Evolutionary conservation across 2,329 filamentous ascomycete species (phyloP).

Genomic region (Pseudogymnoascus sp.): DNA sequence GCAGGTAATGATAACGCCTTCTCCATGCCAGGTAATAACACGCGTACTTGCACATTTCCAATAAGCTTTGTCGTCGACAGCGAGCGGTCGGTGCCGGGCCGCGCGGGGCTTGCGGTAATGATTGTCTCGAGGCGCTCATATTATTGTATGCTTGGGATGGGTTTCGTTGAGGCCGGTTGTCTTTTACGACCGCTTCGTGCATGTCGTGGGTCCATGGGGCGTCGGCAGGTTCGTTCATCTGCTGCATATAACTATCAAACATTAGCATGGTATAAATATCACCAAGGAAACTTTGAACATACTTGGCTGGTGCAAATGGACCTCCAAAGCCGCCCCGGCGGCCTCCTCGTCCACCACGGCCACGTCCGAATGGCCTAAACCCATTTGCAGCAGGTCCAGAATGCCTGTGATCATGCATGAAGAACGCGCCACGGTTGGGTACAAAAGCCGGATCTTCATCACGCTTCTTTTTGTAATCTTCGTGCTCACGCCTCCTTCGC

Average conservation of each 20-base stretch:
- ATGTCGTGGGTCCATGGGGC: slow-evolving; percentile 91
- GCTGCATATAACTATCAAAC: slow-evolving; percentile 37
- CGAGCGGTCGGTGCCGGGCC: slow-evolving; percentile 60
- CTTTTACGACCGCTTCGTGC: slow-evolving; percentile 63
- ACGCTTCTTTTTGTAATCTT: slow-evolving; percentile 81
- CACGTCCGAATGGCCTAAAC: slow-evolving; percentile 65
- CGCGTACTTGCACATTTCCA: slow-evolving; percentile 77
- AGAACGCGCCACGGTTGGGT: slow-evolving; percentile 89
- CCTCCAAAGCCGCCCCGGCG: slow-evolving; percentile 52
- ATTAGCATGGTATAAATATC: slow-evolving; percentile 21
- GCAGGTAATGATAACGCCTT: slow-evolving; percentile 64
- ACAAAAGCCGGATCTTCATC: slow-evolving; percentile 90
- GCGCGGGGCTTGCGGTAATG: slow-evolving; percentile 40
- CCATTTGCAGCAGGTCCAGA: slow-evolving; percentile 71
- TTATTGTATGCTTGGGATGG: slow-evolving; percentile 30
- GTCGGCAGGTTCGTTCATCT: slow-evolving; percentile 54
- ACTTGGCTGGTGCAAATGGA: slow-evolving; percentile 57
- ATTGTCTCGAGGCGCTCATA: slow-evolving; percentile 28
- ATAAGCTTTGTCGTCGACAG: slow-evolving; percentile 80
- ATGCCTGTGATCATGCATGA: slow-evolving; percentile 90
- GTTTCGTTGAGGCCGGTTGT: slow-evolving; percentile 24
- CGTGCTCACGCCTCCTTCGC: slow-evolving; percentile 74
- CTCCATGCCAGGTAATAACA: slow-evolving; percentile 71
- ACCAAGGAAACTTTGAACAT: slow-evolving; percentile 34
- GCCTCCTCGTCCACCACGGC: slow-evolving; percentile 55